Percentiles rank a stretch among this genome's conserved stretches.
Conservation (phyloP, 2,329 filamentous ascomycete genomes). For the Seiridium unicorne region DNA sequence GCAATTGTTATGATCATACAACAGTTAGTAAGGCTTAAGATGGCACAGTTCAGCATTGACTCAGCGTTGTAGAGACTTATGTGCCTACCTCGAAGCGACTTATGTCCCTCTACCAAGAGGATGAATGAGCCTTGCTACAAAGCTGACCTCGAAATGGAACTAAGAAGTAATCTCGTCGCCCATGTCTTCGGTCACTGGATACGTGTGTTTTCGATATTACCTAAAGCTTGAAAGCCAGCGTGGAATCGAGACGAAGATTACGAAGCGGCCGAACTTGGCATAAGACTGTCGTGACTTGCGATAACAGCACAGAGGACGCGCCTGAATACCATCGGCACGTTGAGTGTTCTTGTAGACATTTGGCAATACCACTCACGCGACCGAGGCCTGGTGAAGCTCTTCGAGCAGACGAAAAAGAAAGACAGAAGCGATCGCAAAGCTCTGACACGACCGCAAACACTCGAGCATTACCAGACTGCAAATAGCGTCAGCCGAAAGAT, state of each 20-base stretch:
- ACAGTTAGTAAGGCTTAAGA: conserved; percentile 21
- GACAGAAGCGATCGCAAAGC: too few species aligned
- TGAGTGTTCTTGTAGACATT: conserved; percentile 15
- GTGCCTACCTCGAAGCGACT: conserved; percentile 32
- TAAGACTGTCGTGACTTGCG: conserved; percentile 29
- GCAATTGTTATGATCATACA: conserved; percentile 29
- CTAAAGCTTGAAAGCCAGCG: not conserved
- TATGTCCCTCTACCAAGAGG: conserved; percentile 21
- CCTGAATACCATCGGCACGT: conserved; percentile 30
- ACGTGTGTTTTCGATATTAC: conserved; percentile 24
- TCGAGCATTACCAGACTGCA: too few species aligned
- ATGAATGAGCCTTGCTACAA: conserved; percentile 32
- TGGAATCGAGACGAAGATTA: conserved; percentile 19
- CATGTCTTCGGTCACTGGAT: conserved; percentile 32
- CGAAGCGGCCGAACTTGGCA: conserved; percentile 29
- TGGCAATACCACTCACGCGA: too few species aligned
- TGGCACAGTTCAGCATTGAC: not conserved
- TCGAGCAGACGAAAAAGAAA: conserved; percentile 14
- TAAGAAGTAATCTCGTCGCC: conserved; percentile 33
- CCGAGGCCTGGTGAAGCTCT: conserved; percentile 19
- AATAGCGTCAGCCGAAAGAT: too few species aligned
- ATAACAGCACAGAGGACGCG: conserved; percentile 29
- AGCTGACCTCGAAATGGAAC: conserved; percentile 32
- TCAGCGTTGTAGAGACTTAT: conserved; percentile 22
- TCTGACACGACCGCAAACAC: too few species aligned